Conservation (phyloP, 106 monocot species). For the Gastrodia elata region DNA sequence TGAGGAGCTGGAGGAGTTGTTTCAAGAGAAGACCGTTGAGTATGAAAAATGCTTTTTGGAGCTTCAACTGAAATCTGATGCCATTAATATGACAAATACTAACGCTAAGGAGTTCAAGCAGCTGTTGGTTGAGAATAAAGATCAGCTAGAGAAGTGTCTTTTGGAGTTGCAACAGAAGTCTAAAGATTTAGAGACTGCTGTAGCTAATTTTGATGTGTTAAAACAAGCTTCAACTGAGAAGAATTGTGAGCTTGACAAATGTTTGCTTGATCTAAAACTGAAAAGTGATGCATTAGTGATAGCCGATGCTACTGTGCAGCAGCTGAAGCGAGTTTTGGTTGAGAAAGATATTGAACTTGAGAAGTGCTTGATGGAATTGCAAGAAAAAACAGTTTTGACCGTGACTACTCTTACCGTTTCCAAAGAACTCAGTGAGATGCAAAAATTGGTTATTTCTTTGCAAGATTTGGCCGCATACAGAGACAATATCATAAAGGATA, state of each 20-base stretch:
- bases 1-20: conserved; percentile 14
- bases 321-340: conserved; percentile 23
- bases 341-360: conserved; percentile 42
- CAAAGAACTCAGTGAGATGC: conserved; percentile 12
- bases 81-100: conserved; percentile 29
- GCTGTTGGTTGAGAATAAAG: conserved; percentile 37
- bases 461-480: conserved; percentile 36
- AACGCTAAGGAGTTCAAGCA: conserved; percentile 30
- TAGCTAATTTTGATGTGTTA: conserved; percentile 31
- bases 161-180: conserved; percentile 56
- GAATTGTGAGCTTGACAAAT: conserved; percentile 40
- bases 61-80: conserved; percentile 16
- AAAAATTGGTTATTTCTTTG: conserved; percentile 42
- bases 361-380: conserved; percentile 32
- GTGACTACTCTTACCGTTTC: not conserved
- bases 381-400: conserved; percentile 1
- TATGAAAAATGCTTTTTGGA: conserved; percentile 37
- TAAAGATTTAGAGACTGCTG: conserved; percentile 24
- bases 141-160: conserved; percentile 32
- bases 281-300: conserved; percentile 31
- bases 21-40: conserved; percentile 34
- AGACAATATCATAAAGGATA: conserved; percentile 39
- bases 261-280: conserved; percentile 41
- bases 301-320: conserved; percentile 6
- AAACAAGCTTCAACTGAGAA: conserved; percentile 41